Percentiles rank a stretch among this genome's conserved stretches.
phyloP scores from a whole-genome alignment of 805 yeast genomes.

The Candida sithepensis region DNA sequence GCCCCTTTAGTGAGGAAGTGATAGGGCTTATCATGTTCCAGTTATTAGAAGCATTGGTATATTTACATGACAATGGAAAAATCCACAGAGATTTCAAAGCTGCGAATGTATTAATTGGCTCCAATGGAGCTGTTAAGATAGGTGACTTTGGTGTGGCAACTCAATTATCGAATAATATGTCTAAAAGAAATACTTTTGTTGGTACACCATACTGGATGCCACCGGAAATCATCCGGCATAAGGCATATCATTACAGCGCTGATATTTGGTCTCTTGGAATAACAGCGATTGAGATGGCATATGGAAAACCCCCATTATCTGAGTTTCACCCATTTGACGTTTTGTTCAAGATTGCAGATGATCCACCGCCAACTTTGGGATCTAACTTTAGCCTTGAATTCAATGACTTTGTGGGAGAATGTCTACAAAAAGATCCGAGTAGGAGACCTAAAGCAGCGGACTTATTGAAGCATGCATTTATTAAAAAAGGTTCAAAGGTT shows the following conservation, averaged over 20 bases:
- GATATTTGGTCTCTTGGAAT: conserved; percentile 82
- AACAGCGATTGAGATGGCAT: conserved; percentile 68
- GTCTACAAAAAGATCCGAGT: conserved; percentile 69
- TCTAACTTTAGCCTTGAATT: conserved; percentile 38
- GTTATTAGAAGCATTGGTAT: conserved; percentile 56
- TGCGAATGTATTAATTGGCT: conserved; percentile 76
- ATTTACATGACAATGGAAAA: conserved; percentile 67
- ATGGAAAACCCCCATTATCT: conserved; percentile 68
- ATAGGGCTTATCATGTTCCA: conserved; percentile 54
- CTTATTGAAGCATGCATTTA: conserved; percentile 62
- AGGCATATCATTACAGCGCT: conserved; percentile 63
- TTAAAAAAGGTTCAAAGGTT: conserved; percentile 37
- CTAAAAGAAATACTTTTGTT: conserved; percentile 49
- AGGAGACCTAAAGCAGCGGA: conserved; percentile 62
- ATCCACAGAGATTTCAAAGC: conserved; percentile 95
- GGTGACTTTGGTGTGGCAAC: conserved; percentile 98
- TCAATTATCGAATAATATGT: conserved; percentile 53
- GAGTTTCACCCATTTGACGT: conserved; percentile 55
- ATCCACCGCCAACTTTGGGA: conserved; percentile 42
- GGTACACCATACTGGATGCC: conserved; percentile 69
- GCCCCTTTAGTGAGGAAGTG: conserved; percentile 53
- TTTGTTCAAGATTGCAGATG: conserved; percentile 46
- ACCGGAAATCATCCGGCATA: conserved; percentile 51
- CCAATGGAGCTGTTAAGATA: conserved; percentile 71
- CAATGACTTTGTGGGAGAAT: conserved; percentile 62